Percentiles rank a stretch among this genome's conserved stretches.
These are phyloP conservation scores for Alternaria tenuissima DNA, from an alignment of 2,329 filamentous ascomycete genomes.

Conservation along the genomic window DNA sequence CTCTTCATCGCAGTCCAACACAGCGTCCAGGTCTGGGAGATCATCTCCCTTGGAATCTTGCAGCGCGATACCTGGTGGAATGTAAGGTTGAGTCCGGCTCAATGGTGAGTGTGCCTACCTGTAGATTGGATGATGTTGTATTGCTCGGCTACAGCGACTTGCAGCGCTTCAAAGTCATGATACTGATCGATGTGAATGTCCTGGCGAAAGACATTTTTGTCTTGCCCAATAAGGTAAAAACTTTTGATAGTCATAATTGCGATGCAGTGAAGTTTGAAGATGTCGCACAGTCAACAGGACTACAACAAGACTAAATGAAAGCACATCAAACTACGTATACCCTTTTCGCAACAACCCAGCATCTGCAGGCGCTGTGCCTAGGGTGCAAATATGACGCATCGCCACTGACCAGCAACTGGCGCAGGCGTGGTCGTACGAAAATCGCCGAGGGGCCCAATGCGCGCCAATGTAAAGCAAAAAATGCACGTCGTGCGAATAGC, in stretches of 20 bases:
- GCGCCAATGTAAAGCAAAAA: conserved; percentile 1
- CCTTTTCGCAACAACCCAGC: conserved; percentile 3
- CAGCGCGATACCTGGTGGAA: conserved; percentile 14
- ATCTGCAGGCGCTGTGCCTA: not conserved
- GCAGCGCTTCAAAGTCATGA: conserved; percentile 25
- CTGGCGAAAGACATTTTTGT: conserved; percentile 22
- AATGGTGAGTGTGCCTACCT: not conserved
- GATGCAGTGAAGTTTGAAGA: not conserved
- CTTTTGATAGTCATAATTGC: conserved; percentile 26
- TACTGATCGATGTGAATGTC: conserved; percentile 26
- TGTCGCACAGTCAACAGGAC: not conserved
- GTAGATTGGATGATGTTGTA: conserved; percentile 23
- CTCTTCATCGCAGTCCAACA: conserved; percentile 22
- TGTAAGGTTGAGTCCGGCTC: not conserved
- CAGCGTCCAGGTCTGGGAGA: conserved; percentile 20
- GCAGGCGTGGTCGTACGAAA: not conserved
- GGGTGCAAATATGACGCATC: conserved; percentile 6
- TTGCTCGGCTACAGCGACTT: conserved; percentile 24
- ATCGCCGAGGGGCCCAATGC: not conserved
- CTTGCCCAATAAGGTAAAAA: conserved; percentile 25
- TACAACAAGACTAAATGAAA: not conserved
- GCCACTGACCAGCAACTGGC: conserved; percentile 5
- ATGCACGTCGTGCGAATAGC: conserved; percentile 11
- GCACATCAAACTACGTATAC: conserved; percentile 4
- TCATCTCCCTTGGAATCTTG: conserved; percentile 21